Evolutionary conservation across 2,329 filamentous ascomycete genomes (phyloP), one percentile per base, ranked within the genome.

Genomic region (Cytospora piceae): DNA sequence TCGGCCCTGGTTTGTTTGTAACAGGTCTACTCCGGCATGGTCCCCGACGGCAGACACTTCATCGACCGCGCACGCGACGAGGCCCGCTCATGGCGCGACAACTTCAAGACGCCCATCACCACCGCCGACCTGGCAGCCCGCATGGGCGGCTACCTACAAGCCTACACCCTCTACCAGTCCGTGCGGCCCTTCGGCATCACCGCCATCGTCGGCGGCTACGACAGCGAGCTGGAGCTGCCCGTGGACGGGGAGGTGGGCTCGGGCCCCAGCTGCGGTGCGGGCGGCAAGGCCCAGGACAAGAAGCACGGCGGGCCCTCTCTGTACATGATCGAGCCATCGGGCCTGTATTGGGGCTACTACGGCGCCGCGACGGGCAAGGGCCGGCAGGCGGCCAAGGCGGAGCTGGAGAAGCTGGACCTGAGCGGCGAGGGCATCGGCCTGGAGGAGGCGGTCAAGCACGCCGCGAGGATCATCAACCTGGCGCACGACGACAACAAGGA

Each of bases 401-500:
- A 99, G 83, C 87, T 99, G 68, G 95, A 99, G 86, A 99, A 99
- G 86, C 85, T 99, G 66, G 93, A 98, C 77, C 87, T 99, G 66
- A 84, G 88, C 62, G 89, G 89, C 14, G 90, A 88, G 63, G 90
- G 85, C 58, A 85, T 98, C 63, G 91, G 90, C 68, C 83, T 99
- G 67, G 83, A 90, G 75, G 89, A 98, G 75, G 95, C 90, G 59
- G 92, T 99, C 74, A 97, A 96, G 84, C 92, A 98, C 83, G 95
- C 95, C 39, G 95, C 95, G 64, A 85, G 93, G 68, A 99, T 99
- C 80, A 98, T 99, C 80, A 96, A 97, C 78, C 88, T 97, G 67
- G 94, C 94, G 58, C 95, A 99, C 77, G 95, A 98, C 78, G 95
- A 99, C 79, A 98, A 94, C 85, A 98, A 98, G 83, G 95, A 98